Percentiles rank a stretch among this genome's conserved stretches.
Evolutionary conservation across 306 rosid species (phyloP).

Genomic region (Glycine tomentella): DNA sequence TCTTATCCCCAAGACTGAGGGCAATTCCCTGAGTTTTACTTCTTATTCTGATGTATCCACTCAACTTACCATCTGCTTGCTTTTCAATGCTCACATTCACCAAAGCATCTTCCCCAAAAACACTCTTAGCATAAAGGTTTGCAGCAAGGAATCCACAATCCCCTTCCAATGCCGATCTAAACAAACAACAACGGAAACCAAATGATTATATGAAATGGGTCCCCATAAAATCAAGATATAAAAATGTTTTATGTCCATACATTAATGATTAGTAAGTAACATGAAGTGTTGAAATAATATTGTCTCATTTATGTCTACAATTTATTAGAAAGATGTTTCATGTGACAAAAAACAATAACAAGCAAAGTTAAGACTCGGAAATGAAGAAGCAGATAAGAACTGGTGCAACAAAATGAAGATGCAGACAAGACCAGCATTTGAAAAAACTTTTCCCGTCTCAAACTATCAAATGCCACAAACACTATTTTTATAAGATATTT

Average conservation of each 20-base stretch:
- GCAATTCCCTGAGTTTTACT: slow-evolving; percentile 99
- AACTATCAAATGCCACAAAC: too few species aligned
- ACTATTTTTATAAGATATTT: too few species aligned
- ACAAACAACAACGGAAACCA: not conserved
- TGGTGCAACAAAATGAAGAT: too few species aligned
- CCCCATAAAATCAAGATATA: too few species aligned
- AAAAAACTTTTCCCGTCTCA: too few species aligned
- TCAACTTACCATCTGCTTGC: slow-evolving; percentile 84
- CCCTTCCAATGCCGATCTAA: slow-evolving; percentile 94
- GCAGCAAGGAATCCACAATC: slow-evolving; percentile 99
- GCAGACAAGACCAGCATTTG: too few species aligned
- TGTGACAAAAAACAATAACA: too few species aligned
- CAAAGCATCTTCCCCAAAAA: slow-evolving; percentile 97
- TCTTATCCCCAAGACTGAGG: slow-evolving; percentile 97
- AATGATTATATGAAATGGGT: too few species aligned
- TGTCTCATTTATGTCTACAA: not conserved
- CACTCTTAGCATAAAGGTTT: slow-evolving; percentile 95
- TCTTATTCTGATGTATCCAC: slow-evolving; percentile 98
- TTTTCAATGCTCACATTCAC: slow-evolving; percentile 96
- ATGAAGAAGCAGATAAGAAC: too few species aligned
- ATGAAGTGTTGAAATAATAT: not conserved
- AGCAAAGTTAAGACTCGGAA: too few species aligned
- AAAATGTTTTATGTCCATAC: too few species aligned
- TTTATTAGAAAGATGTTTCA: not conserved
- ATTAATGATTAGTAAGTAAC: slow-evolving; percentile 10